Percentiles rank a stretch among this genome's conserved stretches.
Evolutionary conservation across 345 rosid genomes (phyloP).

Genomic region (Syzygium aromaticum): DNA sequence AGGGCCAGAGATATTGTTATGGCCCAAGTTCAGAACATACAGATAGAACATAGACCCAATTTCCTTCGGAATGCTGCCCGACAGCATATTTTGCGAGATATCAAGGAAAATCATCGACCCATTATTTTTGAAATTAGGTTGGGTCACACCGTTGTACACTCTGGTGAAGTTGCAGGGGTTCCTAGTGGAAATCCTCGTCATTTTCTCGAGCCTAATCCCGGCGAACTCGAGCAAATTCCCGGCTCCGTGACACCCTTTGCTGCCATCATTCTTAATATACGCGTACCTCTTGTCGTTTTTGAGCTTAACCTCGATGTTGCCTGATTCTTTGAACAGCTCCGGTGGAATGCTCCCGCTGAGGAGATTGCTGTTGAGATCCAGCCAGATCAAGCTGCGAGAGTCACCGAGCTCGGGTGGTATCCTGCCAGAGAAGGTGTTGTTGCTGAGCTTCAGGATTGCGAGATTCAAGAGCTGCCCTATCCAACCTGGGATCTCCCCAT

Average conservation of each 20-base stretch:
- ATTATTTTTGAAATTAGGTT: constrained; percentile 76
- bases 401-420: constrained; percentile 93
- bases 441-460: constrained; percentile 87
- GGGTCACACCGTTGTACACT: constrained; percentile 57
- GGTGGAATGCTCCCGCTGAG: constrained; percentile 74
- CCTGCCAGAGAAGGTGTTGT: constrained; percentile 67
- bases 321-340: constrained; percentile 78
- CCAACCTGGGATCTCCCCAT: constrained; percentile 73
- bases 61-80: constrained; percentile 74
- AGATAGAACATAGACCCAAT: constrained; percentile 71
- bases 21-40: constrained; percentile 73
- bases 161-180: constrained; percentile 82
- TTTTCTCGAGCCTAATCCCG: constrained; percentile 56
- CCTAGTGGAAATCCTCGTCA: constrained; percentile 53
- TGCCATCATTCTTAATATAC: constrained; percentile 75
- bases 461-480: constrained; percentile 66
- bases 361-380: constrained; percentile 75
- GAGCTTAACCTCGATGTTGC: constrained; percentile 66
- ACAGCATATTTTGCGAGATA: constrained; percentile 64
- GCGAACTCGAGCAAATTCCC: constrained; percentile 89
- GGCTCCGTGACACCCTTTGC: constrained; percentile 77
- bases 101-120: constrained; percentile 95
- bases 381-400: constrained; percentile 82
- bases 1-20: constrained; percentile 56
- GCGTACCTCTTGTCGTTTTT: constrained; percentile 71